Evolutionary conservation across 2,329 filamentous ascomycete species (phyloP).

Genomic region (Ophiostoma sp.): DNA sequence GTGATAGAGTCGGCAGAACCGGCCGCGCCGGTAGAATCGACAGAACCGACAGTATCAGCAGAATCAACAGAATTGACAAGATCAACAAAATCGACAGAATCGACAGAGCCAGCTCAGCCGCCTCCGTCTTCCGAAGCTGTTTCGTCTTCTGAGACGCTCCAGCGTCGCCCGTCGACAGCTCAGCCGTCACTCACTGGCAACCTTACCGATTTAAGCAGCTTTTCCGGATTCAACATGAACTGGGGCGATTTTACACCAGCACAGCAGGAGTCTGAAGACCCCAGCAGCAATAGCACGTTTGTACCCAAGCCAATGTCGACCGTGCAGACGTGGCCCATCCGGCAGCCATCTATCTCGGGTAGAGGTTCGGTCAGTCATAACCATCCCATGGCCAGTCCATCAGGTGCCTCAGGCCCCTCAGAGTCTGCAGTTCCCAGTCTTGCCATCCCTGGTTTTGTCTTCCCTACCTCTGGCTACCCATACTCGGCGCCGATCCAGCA

Average conservation of each 20-base stretch:
- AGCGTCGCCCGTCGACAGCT: background rate
- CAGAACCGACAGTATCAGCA: background rate
- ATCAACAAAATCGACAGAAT: background rate
- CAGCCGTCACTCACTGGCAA: background rate
- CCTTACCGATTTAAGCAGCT: background rate
- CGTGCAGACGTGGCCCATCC: slow-evolving; percentile 26
- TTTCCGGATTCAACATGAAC: background rate
- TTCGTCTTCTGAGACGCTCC: background rate
- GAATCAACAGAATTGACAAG: background rate
- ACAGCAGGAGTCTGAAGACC: slow-evolving; percentile 16
- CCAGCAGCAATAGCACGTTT: background rate
- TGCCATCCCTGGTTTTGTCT: background rate
- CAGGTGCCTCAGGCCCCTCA: background rate
- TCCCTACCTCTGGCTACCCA: slow-evolving; percentile 32
- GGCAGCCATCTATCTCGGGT: slow-evolving; percentile 20
- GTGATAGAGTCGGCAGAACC: background rate
- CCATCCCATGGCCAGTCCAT: background rate
- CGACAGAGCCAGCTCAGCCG: background rate
- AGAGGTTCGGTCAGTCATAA: background rate
- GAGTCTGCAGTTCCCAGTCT: background rate
- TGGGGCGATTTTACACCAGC: background rate
- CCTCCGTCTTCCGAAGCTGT: background rate
- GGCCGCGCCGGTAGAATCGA: too few relatives aligned
- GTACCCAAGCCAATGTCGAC: slow-evolving; percentile 23
- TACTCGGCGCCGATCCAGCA: slow-evolving; percentile 36